Percentiles rank a stretch among this genome's conserved stretches.
Evolutionary conservation across 2,329 filamentous ascomycete species (phyloP).

Genomic region (Apiospora hydei): DNA sequence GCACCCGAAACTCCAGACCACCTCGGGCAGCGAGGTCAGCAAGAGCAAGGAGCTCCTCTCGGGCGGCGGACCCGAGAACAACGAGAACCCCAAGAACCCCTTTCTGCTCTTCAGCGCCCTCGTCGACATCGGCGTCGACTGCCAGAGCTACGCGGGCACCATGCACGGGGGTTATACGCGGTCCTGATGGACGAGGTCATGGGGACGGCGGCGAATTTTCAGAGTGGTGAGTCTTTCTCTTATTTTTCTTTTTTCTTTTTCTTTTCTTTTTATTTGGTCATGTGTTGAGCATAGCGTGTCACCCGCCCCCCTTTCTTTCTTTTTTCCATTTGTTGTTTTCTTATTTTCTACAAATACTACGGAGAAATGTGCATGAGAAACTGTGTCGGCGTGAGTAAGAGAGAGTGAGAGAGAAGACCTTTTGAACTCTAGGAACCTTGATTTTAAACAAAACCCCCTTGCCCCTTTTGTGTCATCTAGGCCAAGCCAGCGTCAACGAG

Average conservation of each 20-base stretch:
- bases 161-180: conserved; percentile 40
- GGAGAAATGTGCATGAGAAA: no score
- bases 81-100: conserved; percentile 36
- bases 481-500: background rate
- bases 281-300: background rate
- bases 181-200: conserved; percentile 43
- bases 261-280: background rate
- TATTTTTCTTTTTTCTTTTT: background rate
- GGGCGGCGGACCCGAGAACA: conserved; percentile 32
- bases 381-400: background rate
- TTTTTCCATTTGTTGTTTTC: no score
- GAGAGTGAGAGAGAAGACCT: background rate
- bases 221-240: conserved; percentile 32
- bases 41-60: conserved; percentile 27
- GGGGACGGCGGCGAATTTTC: conserved; percentile 40
- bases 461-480: background rate
- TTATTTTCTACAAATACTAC: no score
- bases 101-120: conserved; percentile 39
- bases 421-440: background rate
- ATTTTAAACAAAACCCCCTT: background rate
- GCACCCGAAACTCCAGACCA: background rate
- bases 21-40: conserved; percentile 25
- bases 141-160: conserved; percentile 37
- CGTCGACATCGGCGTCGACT: conserved; percentile 35
- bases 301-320: background rate